Evolutionary conservation across 1,284 basidiomycete genomes (phyloP), one percentile per base, ranked within the genome.

Genomic region (Marasmius fiardii): DNA sequence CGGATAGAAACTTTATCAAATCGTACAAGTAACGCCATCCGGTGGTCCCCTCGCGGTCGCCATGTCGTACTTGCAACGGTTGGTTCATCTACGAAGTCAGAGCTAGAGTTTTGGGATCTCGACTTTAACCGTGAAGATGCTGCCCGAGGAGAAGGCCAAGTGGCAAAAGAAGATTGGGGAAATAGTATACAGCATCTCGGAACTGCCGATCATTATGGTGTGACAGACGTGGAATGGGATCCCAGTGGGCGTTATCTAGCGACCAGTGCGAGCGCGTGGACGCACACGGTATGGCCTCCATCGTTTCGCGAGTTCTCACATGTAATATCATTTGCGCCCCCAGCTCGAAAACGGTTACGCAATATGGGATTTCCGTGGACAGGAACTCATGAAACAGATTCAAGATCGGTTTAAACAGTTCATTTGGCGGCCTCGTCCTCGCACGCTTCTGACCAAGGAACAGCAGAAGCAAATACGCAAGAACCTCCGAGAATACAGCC

Each of bases 161-260:
- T 74, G 58, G 73, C 79, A 57, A 83, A 86, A 62, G 77, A 83
- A 49, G 92, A 95, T 52, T 94, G 91, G 83, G 94, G 93, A 45
- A 83, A 84, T 53, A 88, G 89, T 51, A 94, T 99, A 61, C 92
- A 95, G 71, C 81, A 90, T 24, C 83, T 99, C 51, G 88, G 88
- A 44, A 85, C 86, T 24, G 89, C 88, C n/a, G 97, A 99, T 74
- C 96, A 99, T 74, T 99, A 97, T 70, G 97, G 96, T 59, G 86
- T 99, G 60, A 99, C 97, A 23, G 95, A 98, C 65, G 89, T 98
- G 54, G 95, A 98, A 68, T 99, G 97, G 97, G 97, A 99, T 72
- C 96, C 97, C 24, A 91, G 87, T 66, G 97, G 97, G 55, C 88
- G 97, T 59, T 98, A 92, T 73, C 79, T 99, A 49, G 91, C 92